Evolutionary conservation across 331 rosid species (phyloP).

Genomic region (Arachis monticola): DNA sequence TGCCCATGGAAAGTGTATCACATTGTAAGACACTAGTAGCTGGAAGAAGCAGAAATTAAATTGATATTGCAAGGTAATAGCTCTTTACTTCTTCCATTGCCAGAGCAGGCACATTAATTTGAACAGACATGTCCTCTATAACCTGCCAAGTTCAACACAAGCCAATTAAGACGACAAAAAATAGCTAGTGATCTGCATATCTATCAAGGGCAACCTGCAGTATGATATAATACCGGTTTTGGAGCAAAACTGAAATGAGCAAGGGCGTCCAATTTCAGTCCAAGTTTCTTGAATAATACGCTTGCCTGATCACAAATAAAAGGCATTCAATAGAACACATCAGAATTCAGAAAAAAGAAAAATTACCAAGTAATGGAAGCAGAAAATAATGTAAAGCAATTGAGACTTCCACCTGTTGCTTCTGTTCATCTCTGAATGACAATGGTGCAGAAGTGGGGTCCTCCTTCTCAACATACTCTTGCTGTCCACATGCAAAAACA

Average conservation of each 20-base stretch:
- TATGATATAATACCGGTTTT: constrained; percentile 69
- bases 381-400: constrained; percentile 24
- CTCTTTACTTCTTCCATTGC: constrained; percentile 94
- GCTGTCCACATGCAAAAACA: constrained; percentile 56
- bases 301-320: constrained; percentile 67
- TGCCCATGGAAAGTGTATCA: constrained; percentile 49
- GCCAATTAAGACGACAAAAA: constrained; percentile 26
- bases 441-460: constrained; percentile 60
- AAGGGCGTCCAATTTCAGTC: constrained; percentile 88
- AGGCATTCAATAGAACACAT: constrained; percentile 24
- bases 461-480: constrained; percentile 77
- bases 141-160: constrained; percentile 59
- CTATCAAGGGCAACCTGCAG: constrained; percentile 4
- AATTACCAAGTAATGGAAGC: constrained; percentile 15
- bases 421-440: constrained; percentile 72
- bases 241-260: constrained; percentile 94
- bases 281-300: constrained; percentile 73
- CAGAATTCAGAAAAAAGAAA: constrained; percentile 10
- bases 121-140: constrained; percentile 86
- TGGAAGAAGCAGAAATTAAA: constrained; percentile 20
- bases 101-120: constrained; percentile 91
- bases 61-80: constrained; percentile 27
- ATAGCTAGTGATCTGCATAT: constrained; percentile 5
- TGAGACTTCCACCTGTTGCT: constrained; percentile 67
- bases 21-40: constrained; percentile 20